phyloP scores from a whole-genome alignment of 2,329 filamentous ascomycete genomes.

The Epichloe scottii region DNA sequence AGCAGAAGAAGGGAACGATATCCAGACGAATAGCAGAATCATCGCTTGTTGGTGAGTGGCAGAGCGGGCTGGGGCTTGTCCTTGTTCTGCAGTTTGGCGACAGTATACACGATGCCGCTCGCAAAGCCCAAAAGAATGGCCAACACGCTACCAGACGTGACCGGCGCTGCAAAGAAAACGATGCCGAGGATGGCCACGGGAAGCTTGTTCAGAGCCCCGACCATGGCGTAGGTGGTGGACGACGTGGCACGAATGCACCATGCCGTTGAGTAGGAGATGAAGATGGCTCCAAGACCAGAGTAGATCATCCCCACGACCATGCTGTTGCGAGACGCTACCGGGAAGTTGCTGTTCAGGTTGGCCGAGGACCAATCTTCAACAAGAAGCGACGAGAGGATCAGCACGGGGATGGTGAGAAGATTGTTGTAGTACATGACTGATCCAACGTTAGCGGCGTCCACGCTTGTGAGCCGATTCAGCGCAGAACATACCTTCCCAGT shows the following conservation, averaged over 20 bases:
- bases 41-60: constrained; percentile 5
- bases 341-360: constrained; percentile 84
- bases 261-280: constrained; percentile 97
- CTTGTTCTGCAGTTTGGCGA: constrained; percentile 6
- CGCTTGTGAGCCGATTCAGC: background rate
- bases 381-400: constrained; percentile 68
- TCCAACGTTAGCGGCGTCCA: constrained; percentile 14
- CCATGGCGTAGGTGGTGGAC: constrained; percentile 97
- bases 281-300: constrained; percentile 84
- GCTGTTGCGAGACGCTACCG: constrained; percentile 59
- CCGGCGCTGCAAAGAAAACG: constrained; percentile 88
- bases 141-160: constrained; percentile 82
- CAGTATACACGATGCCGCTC: constrained; percentile 78
- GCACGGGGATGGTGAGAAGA: constrained; percentile 85
- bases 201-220: constrained; percentile 94
- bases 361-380: constrained; percentile 83
- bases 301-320: constrained; percentile 85
- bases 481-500: constrained; percentile 73
- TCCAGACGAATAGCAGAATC: background rate
- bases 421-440: constrained; percentile 99
- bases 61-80: constrained; percentile 2
- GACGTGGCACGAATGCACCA: constrained; percentile 98
- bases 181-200: constrained; percentile 87
- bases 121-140: constrained; percentile 87
- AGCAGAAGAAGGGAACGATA: background rate